These are phyloP conservation scores for Schrenkiella parvula DNA, from an alignment of 345 rosid genomes.

Conservation along the genomic window DNA sequence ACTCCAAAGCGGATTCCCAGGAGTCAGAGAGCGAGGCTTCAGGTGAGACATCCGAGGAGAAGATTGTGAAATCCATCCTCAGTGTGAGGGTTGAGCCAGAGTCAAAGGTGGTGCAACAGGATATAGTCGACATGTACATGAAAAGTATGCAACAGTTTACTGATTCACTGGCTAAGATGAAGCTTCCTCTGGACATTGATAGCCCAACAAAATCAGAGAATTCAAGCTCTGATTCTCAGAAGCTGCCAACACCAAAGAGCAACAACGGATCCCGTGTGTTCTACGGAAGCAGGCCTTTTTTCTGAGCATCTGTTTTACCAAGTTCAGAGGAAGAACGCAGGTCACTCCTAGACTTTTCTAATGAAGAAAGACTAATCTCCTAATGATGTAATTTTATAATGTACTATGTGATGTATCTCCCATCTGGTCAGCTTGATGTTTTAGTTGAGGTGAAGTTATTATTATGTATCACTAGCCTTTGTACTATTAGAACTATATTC, in stretches of 20 bases:
- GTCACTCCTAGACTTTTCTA: constrained; percentile 58
- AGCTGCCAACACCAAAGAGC: constrained; percentile 58
- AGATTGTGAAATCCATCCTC: constrained; percentile 46
- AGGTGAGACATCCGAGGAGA: constrained; percentile 41
- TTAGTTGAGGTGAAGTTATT: constrained; percentile 43
- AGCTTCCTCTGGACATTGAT: constrained; percentile 87
- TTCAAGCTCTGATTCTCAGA: constrained; percentile 77
- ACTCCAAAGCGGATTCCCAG: constrained; percentile 38
- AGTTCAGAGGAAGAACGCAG: constrained; percentile 51
- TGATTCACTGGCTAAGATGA: constrained; percentile 98
- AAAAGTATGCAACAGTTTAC: constrained; percentile 99
- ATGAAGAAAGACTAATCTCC: constrained; percentile 69
- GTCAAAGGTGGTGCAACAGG: constrained; percentile 83
- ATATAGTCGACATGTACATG: constrained; percentile 95
- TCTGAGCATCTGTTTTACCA: constrained; percentile 51
- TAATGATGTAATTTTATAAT: constrained; percentile 54
- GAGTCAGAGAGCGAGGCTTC: constrained; percentile 49
- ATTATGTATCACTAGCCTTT: constrained; percentile 43
- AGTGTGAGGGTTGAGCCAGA: constrained; percentile 64
- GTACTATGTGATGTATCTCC: constrained; percentile 54
- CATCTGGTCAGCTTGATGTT: constrained; percentile 48
- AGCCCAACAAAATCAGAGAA: constrained; percentile 71
- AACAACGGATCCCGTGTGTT: constrained; percentile 87
- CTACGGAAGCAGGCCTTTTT: constrained; percentile 97
- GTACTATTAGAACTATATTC: constrained; percentile 37